Evolutionary conservation across 495 filamentous ascomycete genomes (phyloP), one percentile per base, ranked within the genome.

Genomic region (Penicillium parvum): DNA sequence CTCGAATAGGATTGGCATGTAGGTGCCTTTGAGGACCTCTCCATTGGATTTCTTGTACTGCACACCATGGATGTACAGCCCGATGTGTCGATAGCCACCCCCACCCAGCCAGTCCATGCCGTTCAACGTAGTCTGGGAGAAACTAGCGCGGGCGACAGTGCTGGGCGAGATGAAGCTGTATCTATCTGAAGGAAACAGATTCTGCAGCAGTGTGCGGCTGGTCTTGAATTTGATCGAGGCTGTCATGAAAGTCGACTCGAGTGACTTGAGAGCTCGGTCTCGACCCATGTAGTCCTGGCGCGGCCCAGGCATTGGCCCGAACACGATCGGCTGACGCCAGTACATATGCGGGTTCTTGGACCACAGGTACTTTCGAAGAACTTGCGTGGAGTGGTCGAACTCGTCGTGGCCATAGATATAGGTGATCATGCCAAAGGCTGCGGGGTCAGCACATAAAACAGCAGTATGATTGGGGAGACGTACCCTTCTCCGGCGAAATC

Each of bases 371-470:
- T 75, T 64, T 3, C 65, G 68, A 6, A 84, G 63, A 20, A 67
- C 48, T 28, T 77, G 68, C 2, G 60, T 61, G 1, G 78, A 71
- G 44, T 77, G 57, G 49, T 82, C 76, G 45, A 65, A 73, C 37
- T 81, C 79, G 44, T 83, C 78, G 48, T 82, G 75, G 21, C 73
- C 73, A 47, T 78, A 79, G 44, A 77, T 79, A 44, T 81, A 79
- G 18, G 55, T 51, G n/a, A 68, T 67, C 52, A 74, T 79, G 5
- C 49, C 48, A 34, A 60, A 59, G 50, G 78, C 77, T 76, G 45
- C n/a, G 27, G 17, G 1, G 2, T 7, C 11, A 28, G 42, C 6
- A 37, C 3, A 9, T 18, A 8, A 9, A 14, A 11, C 14, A 4
- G 29, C 17, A 9, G 20, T 7, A 30, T 28, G 21, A 3, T 22